Conservation (phyloP, 768 basidiomycete genomes). For the Pleurotus djamor region DNA sequence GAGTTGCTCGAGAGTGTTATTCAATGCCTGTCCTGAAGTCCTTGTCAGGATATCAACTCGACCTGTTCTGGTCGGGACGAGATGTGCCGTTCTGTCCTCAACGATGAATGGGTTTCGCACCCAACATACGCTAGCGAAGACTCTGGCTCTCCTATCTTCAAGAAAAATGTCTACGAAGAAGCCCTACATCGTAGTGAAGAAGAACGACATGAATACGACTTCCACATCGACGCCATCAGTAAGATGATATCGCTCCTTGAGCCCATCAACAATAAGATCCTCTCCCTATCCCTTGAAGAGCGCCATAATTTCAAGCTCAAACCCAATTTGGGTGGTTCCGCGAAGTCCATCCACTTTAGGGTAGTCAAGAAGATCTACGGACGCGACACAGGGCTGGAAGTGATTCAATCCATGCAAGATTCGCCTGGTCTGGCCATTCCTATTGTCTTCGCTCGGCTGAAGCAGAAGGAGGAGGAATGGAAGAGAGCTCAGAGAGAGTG, state of each 20-base stretch:
- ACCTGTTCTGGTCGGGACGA: conserved; percentile 94
- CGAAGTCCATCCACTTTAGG: conserved; percentile 89
- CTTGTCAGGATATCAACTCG: conserved; percentile 74
- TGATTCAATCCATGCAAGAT: conserved; percentile 90
- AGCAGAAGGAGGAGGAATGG: conserved; percentile 99
- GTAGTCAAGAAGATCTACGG: conserved; percentile 98
- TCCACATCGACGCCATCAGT: conserved; percentile 93
- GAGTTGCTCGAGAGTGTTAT: conserved; percentile 27
- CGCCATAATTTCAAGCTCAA: conserved; percentile 81
- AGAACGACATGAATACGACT: conserved; percentile 98
- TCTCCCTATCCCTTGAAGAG: conserved; percentile 76
- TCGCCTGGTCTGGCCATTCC: conserved; percentile 86
- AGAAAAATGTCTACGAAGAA: conserved; percentile 96
- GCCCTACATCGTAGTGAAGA: conserved; percentile 96
- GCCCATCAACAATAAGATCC: conserved; percentile 86
- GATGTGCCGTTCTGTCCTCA: conserved; percentile 94
- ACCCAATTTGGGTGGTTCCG: conserved; percentile 81
- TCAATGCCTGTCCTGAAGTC: not conserved
- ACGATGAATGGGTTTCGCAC: conserved; percentile 98
- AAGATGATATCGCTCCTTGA: conserved; percentile 91
- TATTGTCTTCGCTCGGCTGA: conserved; percentile 83
- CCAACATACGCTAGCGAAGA: conserved; percentile 96
- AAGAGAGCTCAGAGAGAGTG: conserved; percentile 95
- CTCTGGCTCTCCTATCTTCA: conserved; percentile 84
- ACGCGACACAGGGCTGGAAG: conserved; percentile 76